Evolutionary conservation across 441 rosid species (phyloP).

Genomic region (Eutrema salsugineum): DNA sequence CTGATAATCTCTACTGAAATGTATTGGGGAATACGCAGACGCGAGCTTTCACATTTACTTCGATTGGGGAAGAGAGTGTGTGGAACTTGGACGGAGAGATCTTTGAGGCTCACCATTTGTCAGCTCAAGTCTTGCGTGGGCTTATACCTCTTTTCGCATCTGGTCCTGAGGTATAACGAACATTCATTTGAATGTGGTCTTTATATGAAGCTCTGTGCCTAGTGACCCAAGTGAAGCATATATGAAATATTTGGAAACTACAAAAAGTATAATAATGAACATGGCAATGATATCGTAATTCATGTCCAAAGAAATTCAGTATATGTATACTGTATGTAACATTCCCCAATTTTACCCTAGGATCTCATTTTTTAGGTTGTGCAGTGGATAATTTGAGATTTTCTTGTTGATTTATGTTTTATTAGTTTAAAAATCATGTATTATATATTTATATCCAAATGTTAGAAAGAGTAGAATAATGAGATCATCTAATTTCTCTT

Average conservation of each 20-base stretch:
- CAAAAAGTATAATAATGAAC: not conserved
- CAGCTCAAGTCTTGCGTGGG: conserved; percentile 91
- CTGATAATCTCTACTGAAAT: not conserved
- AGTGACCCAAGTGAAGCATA: not conserved
- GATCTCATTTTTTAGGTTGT: not conserved
- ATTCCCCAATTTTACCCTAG: not conserved
- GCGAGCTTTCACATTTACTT: conserved; percentile 78
- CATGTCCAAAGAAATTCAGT: not conserved
- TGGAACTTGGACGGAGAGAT: conserved; percentile 98
- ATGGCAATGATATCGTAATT: not conserved
- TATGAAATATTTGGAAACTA: not conserved
- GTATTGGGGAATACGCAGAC: conserved; percentile 44
- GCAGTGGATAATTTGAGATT: not conserved
- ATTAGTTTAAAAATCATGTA: too few relatives aligned
- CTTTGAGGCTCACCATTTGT: conserved; percentile 77
- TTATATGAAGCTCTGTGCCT: not conserved
- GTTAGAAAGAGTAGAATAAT: too few relatives aligned
- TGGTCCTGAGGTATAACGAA: conserved; percentile 71
- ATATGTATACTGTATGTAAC: not conserved
- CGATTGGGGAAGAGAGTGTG: conserved; percentile 69
- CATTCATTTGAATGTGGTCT: not conserved
- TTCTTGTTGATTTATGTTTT: too few relatives aligned
- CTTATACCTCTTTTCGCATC: conserved; percentile 81
- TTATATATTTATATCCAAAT: too few relatives aligned
- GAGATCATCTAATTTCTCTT: too few relatives aligned